Base-by-base conservation (phyloP, 2,329 filamentous ascomycete species). In the Cladophialophora bantiana region DNA sequence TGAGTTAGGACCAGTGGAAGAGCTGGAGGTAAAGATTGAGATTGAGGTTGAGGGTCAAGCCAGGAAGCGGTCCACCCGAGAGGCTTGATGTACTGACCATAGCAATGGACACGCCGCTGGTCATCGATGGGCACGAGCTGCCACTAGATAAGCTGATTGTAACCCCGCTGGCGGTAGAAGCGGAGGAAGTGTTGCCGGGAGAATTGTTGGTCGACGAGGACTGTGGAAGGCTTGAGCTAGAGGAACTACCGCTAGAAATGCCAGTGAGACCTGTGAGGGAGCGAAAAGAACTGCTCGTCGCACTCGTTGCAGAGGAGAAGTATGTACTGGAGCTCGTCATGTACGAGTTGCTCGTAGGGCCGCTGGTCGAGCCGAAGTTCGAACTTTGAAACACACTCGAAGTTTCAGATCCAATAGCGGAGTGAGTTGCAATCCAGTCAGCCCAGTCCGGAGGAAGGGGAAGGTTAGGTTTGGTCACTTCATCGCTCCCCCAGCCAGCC, bases 401-500 rank as follows among this genome's bases (percentile, higher is more conserved):
- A 40, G 66, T 54, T 40, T 32, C 56, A 18, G 63, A 64, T 2
- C 38, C 42, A 18, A 55, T 62, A 40, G 32, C 34, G 18, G 67
- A 62, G 42, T 56, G 15, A 7, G 35, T 65, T 4, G 54, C 42
- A 20, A 42, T 60, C 68, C 65, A 67, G 40, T 67, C 59, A 20
- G n/a, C 35, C 65, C 58, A 69, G 9, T 60, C 32, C 13, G 18
- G 18, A 18, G 65, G 42, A 48, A 67, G 55, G 48, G 65, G 54
- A 18, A 45, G 10, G 18, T n/a, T 26, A 31, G 65, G 65, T 34
- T 66, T 52, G 32, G 38, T 45, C 26, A 52, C 61, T 59, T 59
- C 60, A 38, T 64, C 60, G 50, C 56, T 64, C 4, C 67, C 67
- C 67, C 67, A 70, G 55, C 66, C 59, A 50, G 56, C 32, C 65